phyloP scores from a whole-genome alignment of 805 yeast genomes.

The Wilhelminamyces savonicus region DNA sequence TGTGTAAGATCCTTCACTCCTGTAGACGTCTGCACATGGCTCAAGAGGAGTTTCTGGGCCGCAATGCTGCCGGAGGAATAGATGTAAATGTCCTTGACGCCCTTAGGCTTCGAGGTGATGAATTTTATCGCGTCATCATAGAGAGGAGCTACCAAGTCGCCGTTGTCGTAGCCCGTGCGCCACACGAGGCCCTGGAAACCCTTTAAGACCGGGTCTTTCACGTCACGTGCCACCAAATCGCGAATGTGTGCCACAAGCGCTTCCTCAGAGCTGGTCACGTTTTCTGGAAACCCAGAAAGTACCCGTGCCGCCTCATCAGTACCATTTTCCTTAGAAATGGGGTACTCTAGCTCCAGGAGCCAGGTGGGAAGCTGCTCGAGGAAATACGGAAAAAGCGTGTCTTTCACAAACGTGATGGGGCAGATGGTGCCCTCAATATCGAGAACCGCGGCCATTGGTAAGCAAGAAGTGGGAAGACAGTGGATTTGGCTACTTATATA shows the following conservation, averaged over 20 bases:
- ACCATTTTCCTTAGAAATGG: conserved; percentile 1
- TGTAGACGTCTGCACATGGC: conserved; percentile 41
- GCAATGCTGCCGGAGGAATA: conserved; percentile 87
- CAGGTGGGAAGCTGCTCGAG: conserved; percentile 40
- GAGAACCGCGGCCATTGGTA: conserved; percentile 37
- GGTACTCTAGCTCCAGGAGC: conserved; percentile 22
- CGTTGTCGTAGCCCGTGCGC: conserved; percentile 73
- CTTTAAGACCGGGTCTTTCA: conserved; percentile 74
- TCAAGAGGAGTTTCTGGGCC: conserved; percentile 78
- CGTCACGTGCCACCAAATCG: conserved; percentile 54
- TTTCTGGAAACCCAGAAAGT: conserved; percentile 43
- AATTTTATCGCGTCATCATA: conserved; percentile 64
- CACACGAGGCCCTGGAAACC: conserved; percentile 79
- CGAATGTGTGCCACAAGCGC: conserved; percentile 43
- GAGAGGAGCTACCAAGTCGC: conserved; percentile 71
- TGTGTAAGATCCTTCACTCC: conserved; percentile 45
- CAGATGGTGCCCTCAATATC: conserved; percentile 94
- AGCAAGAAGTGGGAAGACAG: too few relatives aligned
- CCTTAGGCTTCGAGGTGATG: conserved; percentile 40
- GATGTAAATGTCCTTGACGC: conserved; percentile 44
- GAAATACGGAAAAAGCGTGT: conserved; percentile 72
- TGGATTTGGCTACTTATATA: too few relatives aligned
- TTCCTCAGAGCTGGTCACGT: conserved; percentile 16
- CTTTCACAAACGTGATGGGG: conserved; percentile 84
- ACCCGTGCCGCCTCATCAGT: conserved; percentile 4